Percentiles rank a stretch among this genome's conserved stretches.
These are phyloP conservation scores for Neopestalotiopsis sp. DNA, from an alignment of 2,329 filamentous ascomycete species.

Conservation along the genomic window DNA sequence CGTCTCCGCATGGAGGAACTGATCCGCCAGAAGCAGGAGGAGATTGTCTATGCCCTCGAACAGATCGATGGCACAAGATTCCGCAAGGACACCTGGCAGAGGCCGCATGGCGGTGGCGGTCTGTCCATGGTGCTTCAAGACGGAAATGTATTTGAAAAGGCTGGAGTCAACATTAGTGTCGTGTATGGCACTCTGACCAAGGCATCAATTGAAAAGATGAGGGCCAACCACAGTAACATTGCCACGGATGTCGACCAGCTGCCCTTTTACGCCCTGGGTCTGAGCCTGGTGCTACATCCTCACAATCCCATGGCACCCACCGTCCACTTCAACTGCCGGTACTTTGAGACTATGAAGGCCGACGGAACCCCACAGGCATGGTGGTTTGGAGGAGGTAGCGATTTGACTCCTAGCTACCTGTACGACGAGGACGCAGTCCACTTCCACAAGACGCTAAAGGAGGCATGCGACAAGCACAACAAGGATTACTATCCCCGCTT, in stretches of 20 bases:
- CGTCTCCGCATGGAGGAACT: slow-evolving; percentile 96
- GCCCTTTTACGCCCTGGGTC: slow-evolving; percentile 92
- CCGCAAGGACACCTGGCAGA: slow-evolving; percentile 82
- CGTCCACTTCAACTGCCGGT: slow-evolving; percentile 97
- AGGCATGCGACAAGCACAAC: slow-evolving; percentile 91
- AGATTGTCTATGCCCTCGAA: slow-evolving; percentile 84
- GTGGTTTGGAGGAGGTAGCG: slow-evolving; percentile 98
- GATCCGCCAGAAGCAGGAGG: slow-evolving; percentile 89
- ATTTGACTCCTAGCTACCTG: slow-evolving; percentile 90
- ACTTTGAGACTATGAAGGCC: slow-evolving; percentile 92
- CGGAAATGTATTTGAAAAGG: slow-evolving; percentile 97
- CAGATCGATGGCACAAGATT: slow-evolving; percentile 84
- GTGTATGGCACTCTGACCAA: slow-evolving; percentile 92
- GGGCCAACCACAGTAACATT: slow-evolving; percentile 91
- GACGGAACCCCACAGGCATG: slow-evolving; percentile 84
- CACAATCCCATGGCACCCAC: slow-evolving; percentile 96
- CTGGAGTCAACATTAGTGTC: slow-evolving; percentile 91
- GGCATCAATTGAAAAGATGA: slow-evolving; percentile 90
- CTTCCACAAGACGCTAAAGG: slow-evolving; percentile 93
- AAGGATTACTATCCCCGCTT: slow-evolving; percentile 90
- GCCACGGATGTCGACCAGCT: slow-evolving; percentile 72
- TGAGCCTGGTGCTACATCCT: slow-evolving; percentile 93
- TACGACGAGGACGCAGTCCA: slow-evolving; percentile 97
- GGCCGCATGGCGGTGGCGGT: slow-evolving; percentile 88
- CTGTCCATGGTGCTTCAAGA: slow-evolving; percentile 95